Percentiles rank a stretch among this genome's conserved stretches.
These are phyloP conservation scores for Russula brevipes DNA, from an alignment of 768 basidiomycete species.

Conservation along the genomic window DNA sequence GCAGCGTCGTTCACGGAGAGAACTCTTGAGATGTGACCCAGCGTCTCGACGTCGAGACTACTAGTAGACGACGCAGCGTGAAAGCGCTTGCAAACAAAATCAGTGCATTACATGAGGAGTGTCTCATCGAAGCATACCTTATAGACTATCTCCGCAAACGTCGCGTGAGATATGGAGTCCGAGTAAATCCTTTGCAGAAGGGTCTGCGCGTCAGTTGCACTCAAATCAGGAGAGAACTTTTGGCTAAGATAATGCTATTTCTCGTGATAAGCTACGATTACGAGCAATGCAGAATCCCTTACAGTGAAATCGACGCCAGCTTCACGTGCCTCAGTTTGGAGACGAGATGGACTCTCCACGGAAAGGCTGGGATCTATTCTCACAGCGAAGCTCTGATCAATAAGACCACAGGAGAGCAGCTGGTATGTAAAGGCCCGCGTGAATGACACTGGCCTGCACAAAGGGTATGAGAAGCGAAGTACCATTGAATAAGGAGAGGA, in stretches of 20 bases:
- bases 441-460: constrained; percentile 19
- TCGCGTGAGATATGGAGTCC: constrained; percentile 35
- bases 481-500: not conserved
- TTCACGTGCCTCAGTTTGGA: constrained; percentile 58
- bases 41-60: constrained; percentile 57
- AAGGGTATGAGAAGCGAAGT: not conserved
- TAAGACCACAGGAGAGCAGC: constrained; percentile 46
- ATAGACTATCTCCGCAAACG: constrained; percentile 54
- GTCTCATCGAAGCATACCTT: constrained; percentile 42
- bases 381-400: constrained; percentile 49
- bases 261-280: constrained; percentile 20
- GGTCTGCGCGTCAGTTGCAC: constrained; percentile 7
- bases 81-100: constrained; percentile 47
- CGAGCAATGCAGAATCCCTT: constrained; percentile 22
- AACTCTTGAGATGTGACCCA: constrained; percentile 65
- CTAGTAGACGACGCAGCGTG: constrained; percentile 38
- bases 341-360: constrained; percentile 43
- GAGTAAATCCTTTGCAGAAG: constrained; percentile 21
- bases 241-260: constrained; percentile 52
- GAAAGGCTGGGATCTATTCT: constrained; percentile 49
- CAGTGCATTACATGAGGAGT: constrained; percentile 3
- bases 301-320: constrained; percentile 56
- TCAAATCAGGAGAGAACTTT: constrained; percentile 37
- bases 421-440: constrained; percentile 52
- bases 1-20: constrained; percentile 54